Evolutionary conservation across 2,329 filamentous ascomycete species (phyloP).

Genomic region (Fusarium mexicanum): DNA sequence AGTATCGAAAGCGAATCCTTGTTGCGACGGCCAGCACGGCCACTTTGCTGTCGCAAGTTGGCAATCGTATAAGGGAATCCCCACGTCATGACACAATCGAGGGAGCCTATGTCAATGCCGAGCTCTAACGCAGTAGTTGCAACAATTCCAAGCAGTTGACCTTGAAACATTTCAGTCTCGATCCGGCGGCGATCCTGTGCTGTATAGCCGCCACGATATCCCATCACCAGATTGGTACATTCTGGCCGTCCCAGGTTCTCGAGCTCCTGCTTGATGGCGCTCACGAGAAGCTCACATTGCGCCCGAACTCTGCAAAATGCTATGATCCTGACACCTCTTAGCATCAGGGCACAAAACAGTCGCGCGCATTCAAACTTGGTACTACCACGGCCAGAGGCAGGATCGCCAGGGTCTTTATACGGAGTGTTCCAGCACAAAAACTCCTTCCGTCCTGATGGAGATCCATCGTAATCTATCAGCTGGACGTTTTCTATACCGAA

Average conservation of each 20-base stretch:
- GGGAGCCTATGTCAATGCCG: constrained; percentile 91
- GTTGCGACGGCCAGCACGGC: constrained; percentile 89
- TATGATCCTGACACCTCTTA: constrained; percentile 90
- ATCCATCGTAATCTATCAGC: constrained; percentile 90
- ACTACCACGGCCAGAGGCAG: constrained; percentile 85
- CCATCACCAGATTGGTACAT: constrained; percentile 85
- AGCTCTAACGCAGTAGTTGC: constrained; percentile 93
- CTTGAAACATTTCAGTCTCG: constrained; percentile 96
- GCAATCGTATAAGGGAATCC: constrained; percentile 97
- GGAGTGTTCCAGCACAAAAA: constrained; percentile 99
- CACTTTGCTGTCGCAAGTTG: constrained; percentile 93
- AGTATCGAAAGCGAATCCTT: constrained; percentile 92
- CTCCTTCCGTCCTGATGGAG: constrained; percentile 88
- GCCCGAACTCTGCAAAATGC: constrained; percentile 91
- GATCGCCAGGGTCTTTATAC: constrained; percentile 87
- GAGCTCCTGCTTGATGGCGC: constrained; percentile 82
- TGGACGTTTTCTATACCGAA: constrained; percentile 86
- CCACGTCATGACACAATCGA: constrained; percentile 93
- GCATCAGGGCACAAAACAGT: constrained; percentile 87
- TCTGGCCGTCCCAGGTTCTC: constrained; percentile 77
- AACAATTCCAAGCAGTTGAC: constrained; percentile 90
- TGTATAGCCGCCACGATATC: constrained; percentile 94
- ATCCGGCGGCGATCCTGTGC: constrained; percentile 88
- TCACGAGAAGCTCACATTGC: constrained; percentile 86
- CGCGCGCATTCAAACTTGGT: constrained; percentile 86